Base-by-base conservation (phyloP, 2,329 filamentous ascomycete species). In the Fusarium temperatum region DNA sequence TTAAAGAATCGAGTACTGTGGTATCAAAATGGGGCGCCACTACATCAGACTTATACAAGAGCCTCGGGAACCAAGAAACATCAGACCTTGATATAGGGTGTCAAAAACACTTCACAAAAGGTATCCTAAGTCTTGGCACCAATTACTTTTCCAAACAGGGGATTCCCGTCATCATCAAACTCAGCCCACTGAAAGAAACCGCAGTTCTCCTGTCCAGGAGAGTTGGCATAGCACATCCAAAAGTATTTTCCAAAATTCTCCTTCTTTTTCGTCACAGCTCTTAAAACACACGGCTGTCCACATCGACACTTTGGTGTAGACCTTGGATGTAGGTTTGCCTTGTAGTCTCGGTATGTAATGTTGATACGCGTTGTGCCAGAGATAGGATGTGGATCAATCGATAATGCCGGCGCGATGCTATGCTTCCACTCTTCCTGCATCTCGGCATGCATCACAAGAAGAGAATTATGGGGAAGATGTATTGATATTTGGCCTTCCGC, bases 381-480 rank as follows among this genome's bases (percentile, higher is more conserved):
- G 3, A 98, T 81, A 0, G 95, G 94, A 81, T 99, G 96, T 3
- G 94, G 94, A 70, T 95, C 92, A 66, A 98, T 93, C 8, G 91
- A 90, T 55, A 88, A 86, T 0, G 93, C 91, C 0, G 95, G 93
- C 0, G 91, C 87, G 48, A 99, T 93, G 74, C 90, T 89, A 81
- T 99, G 96, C 81, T 98, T 98, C 95, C 95, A 98, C 79, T 93
- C 92, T 80, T 98, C 96, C 80, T 98, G 96, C 94, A 98, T 98
- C 80, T 97, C 94, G 2, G 96, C 95, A 79, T 98, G 95, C 96
- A 99, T 98, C 15, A 98, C 87, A 0, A 99, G 87, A 1, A 98
- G 88, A 1, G 94, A 97, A 81, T 98, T 98, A 82, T 98, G 96
- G 0, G 96, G 96, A 1, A 98, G 89, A 77, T 98, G 94, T 48